Base-by-base conservation (phyloP, 805 yeast genomes). In the Pichia thaimueangensis region DNA sequence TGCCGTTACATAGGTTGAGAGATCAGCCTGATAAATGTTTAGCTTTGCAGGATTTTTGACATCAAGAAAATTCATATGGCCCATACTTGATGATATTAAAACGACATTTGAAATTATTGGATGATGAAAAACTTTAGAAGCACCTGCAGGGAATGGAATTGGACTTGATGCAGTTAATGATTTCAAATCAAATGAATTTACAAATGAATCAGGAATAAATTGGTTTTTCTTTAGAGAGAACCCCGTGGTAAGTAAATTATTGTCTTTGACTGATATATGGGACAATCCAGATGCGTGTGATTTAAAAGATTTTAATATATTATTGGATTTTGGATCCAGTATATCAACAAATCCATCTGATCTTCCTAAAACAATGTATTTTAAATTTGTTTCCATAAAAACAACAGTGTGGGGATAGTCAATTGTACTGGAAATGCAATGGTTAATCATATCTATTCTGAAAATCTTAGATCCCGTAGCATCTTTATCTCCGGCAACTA, bases 121-220 rank as follows among this genome's bases (percentile, higher is more conserved):
- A 63, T 91, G 97, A 47, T 91, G 70, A 37, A 84, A 72, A 1
- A 83, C 93, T 57, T 74, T 84, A 9, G 84, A 72, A 1, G 97
- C 96, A 11, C 97, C 97, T 0, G 88, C 82, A 1, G 93, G 88
- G 55, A 88, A 87, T 4, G 96, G 78, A 7, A 91, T 70, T 3
- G 97, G 96, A 0, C 94, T 69, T 42, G 81, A 62, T 2, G 88
- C 73, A 40, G 76, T 73, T 76, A 85, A 68, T 44, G 78, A 74
- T 47, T 94, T 72, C 24, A 86, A 59, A 59, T 93, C 97, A 59
- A 78, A 87, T 17, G 87, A 78, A 50, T 81, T 81, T 17, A 91
- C 88, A 47, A 91, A 70, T 0, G 95, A 91, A 56, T 93, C 97
- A 8, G 78, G 70, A 16, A 72, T 62, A 42, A 69, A 69, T 7